phyloP scores from a whole-genome alignment of 805 yeast genomes.

The Tetrapisispora fleetii region DNA sequence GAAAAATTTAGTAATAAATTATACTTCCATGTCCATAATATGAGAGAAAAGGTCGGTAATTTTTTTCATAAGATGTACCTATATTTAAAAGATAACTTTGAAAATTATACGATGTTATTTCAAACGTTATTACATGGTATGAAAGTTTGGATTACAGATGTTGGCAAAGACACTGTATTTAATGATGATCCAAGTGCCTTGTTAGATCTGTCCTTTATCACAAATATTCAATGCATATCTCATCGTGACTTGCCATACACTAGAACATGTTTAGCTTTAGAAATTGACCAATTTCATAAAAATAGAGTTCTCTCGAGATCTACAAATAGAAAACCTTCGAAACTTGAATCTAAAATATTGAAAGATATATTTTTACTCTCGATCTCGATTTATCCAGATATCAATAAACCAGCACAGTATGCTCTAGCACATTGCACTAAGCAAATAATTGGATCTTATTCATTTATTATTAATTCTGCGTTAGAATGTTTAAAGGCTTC shows the following conservation, averaged over 20 bases:
- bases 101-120: slow-evolving; percentile 55
- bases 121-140: slow-evolving; percentile 53
- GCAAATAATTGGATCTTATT: slow-evolving; percentile 57
- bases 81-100: slow-evolving; percentile 39
- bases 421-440: slow-evolving; percentile 61
- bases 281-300: slow-evolving; percentile 65
- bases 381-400: slow-evolving; percentile 58
- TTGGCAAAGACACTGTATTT: slow-evolving; percentile 60
- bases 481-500: slow-evolving; percentile 42
- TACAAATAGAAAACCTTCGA: slow-evolving; percentile 61
- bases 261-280: slow-evolving; percentile 63
- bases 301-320: slow-evolving; percentile 64
- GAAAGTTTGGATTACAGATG: slow-evolving; percentile 71
- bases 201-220: slow-evolving; percentile 46
- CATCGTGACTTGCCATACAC: slow-evolving; percentile 63
- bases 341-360: slow-evolving; percentile 51
- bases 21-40: slow-evolving; percentile 47
- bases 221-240: slow-evolving; percentile 51
- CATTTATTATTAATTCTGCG: slow-evolving; percentile 35
- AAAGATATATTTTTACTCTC: slow-evolving; percentile 56
- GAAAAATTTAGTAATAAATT: slow-evolving; percentile 34
- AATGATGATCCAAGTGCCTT: slow-evolving; percentile 44
- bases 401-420: slow-evolving; percentile 60
- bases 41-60: slow-evolving; percentile 51
- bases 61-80: slow-evolving; percentile 49